Conservation (phyloP, 2,329 filamentous ascomycete species). For the Phyllosticta capitalensis region DNA sequence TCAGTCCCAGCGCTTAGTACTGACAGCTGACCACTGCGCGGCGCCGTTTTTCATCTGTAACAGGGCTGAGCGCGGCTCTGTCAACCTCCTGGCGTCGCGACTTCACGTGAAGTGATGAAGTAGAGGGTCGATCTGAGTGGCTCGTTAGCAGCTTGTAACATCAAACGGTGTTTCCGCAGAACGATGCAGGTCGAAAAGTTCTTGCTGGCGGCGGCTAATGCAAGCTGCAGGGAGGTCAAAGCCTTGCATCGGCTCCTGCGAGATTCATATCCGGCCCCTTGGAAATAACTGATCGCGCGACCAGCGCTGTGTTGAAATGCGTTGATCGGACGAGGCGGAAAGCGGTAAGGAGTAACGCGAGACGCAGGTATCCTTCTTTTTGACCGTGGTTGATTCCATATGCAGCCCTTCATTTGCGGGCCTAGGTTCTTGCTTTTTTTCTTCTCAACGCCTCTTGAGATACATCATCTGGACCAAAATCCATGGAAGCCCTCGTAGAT, state of each 20-base stretch:
- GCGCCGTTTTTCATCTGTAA: neutral
- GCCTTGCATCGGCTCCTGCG: slow-evolving; percentile 5
- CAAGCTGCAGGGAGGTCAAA: neutral
- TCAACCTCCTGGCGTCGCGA: neutral
- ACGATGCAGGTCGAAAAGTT: neutral
- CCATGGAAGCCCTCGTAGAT: neutral
- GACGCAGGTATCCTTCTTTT: neutral
- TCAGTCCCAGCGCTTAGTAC: neutral
- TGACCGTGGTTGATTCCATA: neutral
- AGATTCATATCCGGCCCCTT: neutral
- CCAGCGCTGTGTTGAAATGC: neutral
- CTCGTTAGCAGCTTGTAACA: neutral
- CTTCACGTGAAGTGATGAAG: neutral
- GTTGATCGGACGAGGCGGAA: neutral
- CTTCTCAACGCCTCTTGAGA: neutral
- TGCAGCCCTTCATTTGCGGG: neutral
- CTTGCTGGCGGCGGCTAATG: neutral
- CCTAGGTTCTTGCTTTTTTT: neutral
- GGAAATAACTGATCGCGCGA: neutral
- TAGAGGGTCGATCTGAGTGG: neutral
- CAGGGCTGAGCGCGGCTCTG: neutral
- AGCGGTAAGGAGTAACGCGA: neutral
- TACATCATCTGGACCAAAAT: neutral
- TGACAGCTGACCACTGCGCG: neutral
- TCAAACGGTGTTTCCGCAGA: neutral